A percentile compares a stretch with the other conserved stretches of the same genome.
These are phyloP conservation scores for Aspergillus nanangensis DNA, from an alignment of 495 filamentous ascomycete genomes.

Conservation along the genomic window DNA sequence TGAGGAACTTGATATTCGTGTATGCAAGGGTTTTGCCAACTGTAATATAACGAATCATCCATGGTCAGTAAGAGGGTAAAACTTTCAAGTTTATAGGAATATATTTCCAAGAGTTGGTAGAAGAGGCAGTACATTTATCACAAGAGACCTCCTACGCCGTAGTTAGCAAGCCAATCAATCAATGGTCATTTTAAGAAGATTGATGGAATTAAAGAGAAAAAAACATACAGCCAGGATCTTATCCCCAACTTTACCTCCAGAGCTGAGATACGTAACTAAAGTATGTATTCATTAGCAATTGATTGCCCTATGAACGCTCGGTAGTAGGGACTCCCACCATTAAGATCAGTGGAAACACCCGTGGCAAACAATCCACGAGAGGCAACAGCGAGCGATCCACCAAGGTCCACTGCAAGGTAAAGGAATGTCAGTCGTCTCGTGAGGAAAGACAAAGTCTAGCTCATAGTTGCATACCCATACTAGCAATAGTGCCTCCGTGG, in stretches of 20 bases:
- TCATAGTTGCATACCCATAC: slow-evolving; percentile 57
- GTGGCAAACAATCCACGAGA: slow-evolving; percentile 84
- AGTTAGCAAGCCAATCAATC: slow-evolving; percentile 29
- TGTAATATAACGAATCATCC: slow-evolving; percentile 23
- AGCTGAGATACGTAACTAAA: slow-evolving; percentile 85
- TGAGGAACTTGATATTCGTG: slow-evolving; percentile 75
- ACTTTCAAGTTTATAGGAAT: background rate
- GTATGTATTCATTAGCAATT: background rate
- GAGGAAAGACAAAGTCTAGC: background rate
- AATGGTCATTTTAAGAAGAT: too few relatives aligned
- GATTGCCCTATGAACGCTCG: too few relatives aligned
- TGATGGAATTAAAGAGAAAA: too few relatives aligned
- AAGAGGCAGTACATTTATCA: slow-evolving; percentile 71
- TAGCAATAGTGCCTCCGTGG: slow-evolving; percentile 93
- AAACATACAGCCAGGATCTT: slow-evolving; percentile 56
- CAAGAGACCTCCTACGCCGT: slow-evolving; percentile 58
- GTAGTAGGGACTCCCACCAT: too few relatives aligned
- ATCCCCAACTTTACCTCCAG: slow-evolving; percentile 80
- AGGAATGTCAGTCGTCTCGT: slow-evolving; percentile 2
- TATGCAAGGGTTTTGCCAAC: slow-evolving; percentile 92
- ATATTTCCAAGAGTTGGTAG: background rate
- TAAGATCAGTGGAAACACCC: slow-evolving; percentile 90
- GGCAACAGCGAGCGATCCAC: slow-evolving; percentile 89
- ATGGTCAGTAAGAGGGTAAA: background rate
- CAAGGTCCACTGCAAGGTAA: slow-evolving; percentile 68